phyloP scores from a whole-genome alignment of 73 alveolate species.

The Tetrahymena malaccensis region DNA sequence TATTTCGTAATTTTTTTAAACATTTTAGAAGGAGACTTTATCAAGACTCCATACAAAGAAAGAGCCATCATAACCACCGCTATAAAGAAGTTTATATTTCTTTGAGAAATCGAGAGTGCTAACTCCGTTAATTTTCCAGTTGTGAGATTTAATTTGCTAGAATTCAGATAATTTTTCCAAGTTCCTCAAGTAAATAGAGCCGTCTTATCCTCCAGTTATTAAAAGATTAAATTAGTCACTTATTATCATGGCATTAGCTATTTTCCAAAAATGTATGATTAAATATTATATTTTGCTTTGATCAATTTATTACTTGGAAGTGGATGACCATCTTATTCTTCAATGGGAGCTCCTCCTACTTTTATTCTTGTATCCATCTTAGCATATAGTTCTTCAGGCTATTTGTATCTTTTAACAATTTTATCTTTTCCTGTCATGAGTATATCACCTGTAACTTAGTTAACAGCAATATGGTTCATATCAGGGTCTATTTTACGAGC shows the following conservation, averaged over 20 bases:
- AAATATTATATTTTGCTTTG: not conserved
- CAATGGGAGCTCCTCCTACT: conserved; percentile 84
- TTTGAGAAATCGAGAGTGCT: conserved; percentile 70
- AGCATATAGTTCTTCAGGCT: conserved; percentile 76
- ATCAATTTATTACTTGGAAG: conserved; percentile 60
- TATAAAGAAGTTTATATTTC: conserved; percentile 61
- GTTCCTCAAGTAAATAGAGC: conserved; percentile 75
- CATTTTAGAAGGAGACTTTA: conserved; percentile 21
- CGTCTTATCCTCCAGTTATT: conserved; percentile 89
- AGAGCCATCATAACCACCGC: conserved; percentile 92
- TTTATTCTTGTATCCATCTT: conserved; percentile 68
- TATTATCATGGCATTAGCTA: not conserved
- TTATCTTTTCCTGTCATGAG: conserved; percentile 81
- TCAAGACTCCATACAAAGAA: conserved; percentile 73
- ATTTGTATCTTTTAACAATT: conserved; percentile 75
- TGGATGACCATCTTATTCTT: conserved; percentile 86
- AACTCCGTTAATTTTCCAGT: conserved; percentile 79
- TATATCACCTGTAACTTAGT: conserved; percentile 43
- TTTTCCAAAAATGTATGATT: conserved; percentile 35
- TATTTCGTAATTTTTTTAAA: conserved; percentile 20
- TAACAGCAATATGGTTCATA: not conserved
- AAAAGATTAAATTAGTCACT: conserved; percentile 43
- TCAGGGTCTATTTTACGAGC: not conserved
- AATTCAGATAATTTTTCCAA: conserved; percentile 54
- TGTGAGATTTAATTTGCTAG: conserved; percentile 78